Evolutionary conservation across 139 green algal genomes (phyloP).

Genomic region (Chlorella sp.): DNA sequence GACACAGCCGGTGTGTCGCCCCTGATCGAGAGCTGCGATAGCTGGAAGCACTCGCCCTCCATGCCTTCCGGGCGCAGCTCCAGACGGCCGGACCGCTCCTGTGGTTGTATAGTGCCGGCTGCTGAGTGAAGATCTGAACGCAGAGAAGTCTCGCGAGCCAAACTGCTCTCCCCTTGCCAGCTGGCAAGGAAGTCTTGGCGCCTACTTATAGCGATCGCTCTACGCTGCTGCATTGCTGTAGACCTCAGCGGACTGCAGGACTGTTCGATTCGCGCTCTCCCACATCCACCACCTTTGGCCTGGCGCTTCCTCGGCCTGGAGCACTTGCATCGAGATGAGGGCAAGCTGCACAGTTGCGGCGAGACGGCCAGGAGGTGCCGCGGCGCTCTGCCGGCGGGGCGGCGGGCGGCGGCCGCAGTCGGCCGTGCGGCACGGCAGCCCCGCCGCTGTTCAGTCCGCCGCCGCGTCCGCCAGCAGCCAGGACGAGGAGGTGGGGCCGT

Average conservation of each 20-base stretch:
- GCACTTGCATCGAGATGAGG: too few species aligned
- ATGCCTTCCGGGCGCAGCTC: neutral
- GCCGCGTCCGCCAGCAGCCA: neutral
- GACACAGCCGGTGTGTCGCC: slow-evolving; percentile 9
- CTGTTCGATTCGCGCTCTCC: too few species aligned
- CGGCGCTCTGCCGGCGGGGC: too few species aligned
- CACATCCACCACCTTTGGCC: too few species aligned
- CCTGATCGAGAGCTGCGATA: slow-evolving; percentile 12
- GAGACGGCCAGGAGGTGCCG: too few species aligned
- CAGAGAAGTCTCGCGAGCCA: neutral
- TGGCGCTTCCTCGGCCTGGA: too few species aligned
- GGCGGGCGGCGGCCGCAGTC: neutral
- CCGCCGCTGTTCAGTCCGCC: neutral
- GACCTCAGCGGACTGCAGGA: too few species aligned
- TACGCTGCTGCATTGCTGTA: too few species aligned
- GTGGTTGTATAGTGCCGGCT: neutral
- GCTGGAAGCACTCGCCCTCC: slow-evolving; percentile 9
- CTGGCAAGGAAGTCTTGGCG: neutral
- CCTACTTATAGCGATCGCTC: neutral
- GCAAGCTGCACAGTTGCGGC: too few species aligned
- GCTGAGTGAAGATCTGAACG: neutral
- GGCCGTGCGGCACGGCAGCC: neutral
- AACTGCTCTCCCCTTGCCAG: neutral
- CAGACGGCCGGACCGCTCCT: neutral
- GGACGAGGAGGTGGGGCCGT: neutral